These are phyloP conservation scores for Tylopilus subfusipes DNA, from an alignment of 768 basidiomycete genomes.

Conservation along the genomic window DNA sequence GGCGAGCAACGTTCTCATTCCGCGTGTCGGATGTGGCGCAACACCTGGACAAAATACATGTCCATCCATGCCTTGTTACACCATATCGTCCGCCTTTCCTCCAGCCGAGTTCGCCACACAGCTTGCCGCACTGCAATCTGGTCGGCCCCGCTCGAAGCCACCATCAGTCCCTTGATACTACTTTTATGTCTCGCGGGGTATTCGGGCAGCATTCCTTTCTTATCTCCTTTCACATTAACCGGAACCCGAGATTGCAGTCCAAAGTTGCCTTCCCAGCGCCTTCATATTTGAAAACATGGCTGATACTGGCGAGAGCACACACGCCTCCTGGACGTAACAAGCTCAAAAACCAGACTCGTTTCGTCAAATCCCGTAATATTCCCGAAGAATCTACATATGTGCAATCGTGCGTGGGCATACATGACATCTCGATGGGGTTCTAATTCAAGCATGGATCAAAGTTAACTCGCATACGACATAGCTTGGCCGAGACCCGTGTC, in stretches of 20 bases:
- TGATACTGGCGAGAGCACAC: conserved; percentile 1
- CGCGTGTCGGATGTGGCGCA: conserved; percentile 16
- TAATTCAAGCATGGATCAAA: conserved; percentile 19
- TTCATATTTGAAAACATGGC: conserved; percentile 3
- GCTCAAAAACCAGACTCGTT: neutral
- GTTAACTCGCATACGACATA: conserved; percentile 19
- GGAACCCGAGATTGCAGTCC: neutral
- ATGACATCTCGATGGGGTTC: conserved; percentile 10
- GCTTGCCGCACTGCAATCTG: conserved; percentile 7
- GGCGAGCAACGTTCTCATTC: neutral
- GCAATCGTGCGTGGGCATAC: conserved; percentile 6
- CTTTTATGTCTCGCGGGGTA: neutral
- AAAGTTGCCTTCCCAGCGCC: conserved; percentile 6
- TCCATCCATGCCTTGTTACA: neutral
- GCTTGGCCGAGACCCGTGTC: conserved; percentile 9
- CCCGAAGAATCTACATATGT: conserved; percentile 1
- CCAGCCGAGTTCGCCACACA: neutral
- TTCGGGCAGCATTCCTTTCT: conserved; percentile 3
- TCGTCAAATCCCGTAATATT: conserved; percentile 17
- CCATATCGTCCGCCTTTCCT: neutral
- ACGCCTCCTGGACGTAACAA: conserved; percentile 17
- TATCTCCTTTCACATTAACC: conserved; percentile 7
- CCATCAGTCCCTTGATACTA: conserved; percentile 8
- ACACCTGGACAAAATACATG: neutral
- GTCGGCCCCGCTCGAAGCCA: conserved; percentile 11